Evolutionary conservation across 1,284 basidiomycete species (phyloP).

Genomic region (Phylloporus sp.): DNA sequence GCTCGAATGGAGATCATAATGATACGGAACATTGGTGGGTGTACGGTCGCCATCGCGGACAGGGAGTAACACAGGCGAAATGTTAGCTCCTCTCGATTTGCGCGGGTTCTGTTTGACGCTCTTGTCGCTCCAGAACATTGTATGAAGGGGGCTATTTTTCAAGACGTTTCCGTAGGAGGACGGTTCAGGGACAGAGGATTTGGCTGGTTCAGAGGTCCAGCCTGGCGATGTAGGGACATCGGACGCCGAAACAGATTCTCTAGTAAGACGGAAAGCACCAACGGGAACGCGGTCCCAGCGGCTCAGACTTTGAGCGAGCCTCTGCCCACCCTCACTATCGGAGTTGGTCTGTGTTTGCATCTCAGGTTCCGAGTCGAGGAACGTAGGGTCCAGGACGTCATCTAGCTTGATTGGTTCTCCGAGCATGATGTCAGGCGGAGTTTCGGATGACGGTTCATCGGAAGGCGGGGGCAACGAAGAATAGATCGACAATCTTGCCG

Average conservation of each 20-base stretch:
- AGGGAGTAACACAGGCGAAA: constrained; percentile 64
- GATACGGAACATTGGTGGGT: constrained; percentile 47
- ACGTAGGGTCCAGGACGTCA: constrained; percentile 80
- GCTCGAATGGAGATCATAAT: constrained; percentile 37
- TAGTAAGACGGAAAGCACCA: constrained; percentile 73
- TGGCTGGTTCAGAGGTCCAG: constrained; percentile 38
- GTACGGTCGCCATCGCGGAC: constrained; percentile 65
- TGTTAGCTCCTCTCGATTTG: constrained; percentile 42
- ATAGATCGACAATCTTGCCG: constrained; percentile 44
- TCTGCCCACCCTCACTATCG: constrained; percentile 47
- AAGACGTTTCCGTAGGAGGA: constrained; percentile 50
- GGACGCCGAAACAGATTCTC: constrained; percentile 48
- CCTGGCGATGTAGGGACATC: constrained; percentile 42
- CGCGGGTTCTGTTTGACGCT: constrained; percentile 30
- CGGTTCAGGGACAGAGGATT: constrained; percentile 26
- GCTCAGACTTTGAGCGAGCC: constrained; percentile 46
- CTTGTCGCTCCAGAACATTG: constrained; percentile 63
- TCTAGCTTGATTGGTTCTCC: constrained; percentile 74
- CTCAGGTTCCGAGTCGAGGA: constrained; percentile 65
- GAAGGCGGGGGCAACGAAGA: constrained; percentile 39
- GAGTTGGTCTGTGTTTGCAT: constrained; percentile 31
- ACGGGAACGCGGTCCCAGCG: constrained; percentile 82
- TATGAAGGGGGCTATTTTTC: constrained; percentile 62
- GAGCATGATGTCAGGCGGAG: constrained; percentile 43
- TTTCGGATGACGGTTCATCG: constrained; percentile 46